Base-by-base conservation (phyloP, 2,329 filamentous ascomycete genomes). In the Monosporascus sp. region DNA sequence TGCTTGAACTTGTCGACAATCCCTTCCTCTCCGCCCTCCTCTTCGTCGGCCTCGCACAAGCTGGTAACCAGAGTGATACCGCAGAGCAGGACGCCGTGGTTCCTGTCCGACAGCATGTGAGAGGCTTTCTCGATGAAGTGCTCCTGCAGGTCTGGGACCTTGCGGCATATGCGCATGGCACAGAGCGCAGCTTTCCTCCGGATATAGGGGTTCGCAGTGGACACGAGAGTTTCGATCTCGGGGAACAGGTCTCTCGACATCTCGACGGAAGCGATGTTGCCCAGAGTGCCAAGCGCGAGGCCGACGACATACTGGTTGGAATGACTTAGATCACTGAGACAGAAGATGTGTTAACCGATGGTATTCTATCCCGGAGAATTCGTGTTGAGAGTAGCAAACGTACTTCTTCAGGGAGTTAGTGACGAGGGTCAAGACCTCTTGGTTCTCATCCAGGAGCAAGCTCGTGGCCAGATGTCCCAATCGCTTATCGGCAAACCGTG, bases 381-480 rank as follows among this genome's bases (percentile, higher is more conserved):
- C 41, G 25, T 27, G 52, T 25, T 22, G 48, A 15, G n/a, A 36
- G 15, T 31, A 15, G 43, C 11, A 35, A 48, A 66, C 78, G 56
- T 80, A 96, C 92, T 97, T 99, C 72, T 97, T 94, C 60, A 99
- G 75, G 11, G 94, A 99, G 73, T 99, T 99, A 36, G 94, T 99
- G 54, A 99, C 95, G 56, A 99, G 77, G 2, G 94, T 99, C 66
- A 99, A 72, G 20, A 99, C 95, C 72, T 99, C 95, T 71, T 99
- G 94, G 65, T 99, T 99, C 78, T 99, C 94, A 70, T 99, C 94
- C 57, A 99, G 78, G 60, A 99, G 74, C 68, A 99, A 75, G 85
- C 97, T 99, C 18, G 94, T 99, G 24, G 94, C 94, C 61, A 99
- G 77, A 68, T 99, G 96, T 41, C 94, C 94, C 63, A 99, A 76